Percentiles rank a stretch among this genome's conserved stretches.
These are phyloP conservation scores for Dictyostelium capitatum DNA, from an alignment of 78 protist species.

Conservation along the genomic window DNA sequence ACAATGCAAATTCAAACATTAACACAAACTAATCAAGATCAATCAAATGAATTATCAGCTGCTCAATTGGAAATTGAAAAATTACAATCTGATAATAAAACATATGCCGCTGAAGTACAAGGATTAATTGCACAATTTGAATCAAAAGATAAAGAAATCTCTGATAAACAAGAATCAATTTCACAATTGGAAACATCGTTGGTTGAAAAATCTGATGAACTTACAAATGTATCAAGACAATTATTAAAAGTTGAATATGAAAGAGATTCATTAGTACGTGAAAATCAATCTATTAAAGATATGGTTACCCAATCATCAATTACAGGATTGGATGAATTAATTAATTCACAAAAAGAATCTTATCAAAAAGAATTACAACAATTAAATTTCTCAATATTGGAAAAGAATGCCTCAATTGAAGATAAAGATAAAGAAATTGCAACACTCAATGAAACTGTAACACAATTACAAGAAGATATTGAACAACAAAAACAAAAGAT, in stretches of 20 bases:
- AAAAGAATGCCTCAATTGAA: conserved; percentile 41
- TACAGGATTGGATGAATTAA: conserved; percentile 5
- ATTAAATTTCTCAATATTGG: conserved; percentile 13
- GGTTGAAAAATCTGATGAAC: neutral
- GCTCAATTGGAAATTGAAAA: neutral
- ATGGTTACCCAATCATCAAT: conserved; percentile 9
- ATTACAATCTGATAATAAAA: neutral
- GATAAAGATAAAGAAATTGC: conserved; percentile 7
- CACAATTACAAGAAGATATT: neutral
- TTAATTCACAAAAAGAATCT: conserved; percentile 25
- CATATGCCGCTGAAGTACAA: neutral
- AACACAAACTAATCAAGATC: neutral
- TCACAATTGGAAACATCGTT: conserved; percentile 8
- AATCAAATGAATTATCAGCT: neutral
- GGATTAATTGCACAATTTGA: neutral
- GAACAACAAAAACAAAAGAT: neutral
- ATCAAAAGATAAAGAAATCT: neutral
- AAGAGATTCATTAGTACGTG: conserved; percentile 28
- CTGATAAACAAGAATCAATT: too few relatives aligned
- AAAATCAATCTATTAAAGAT: conserved; percentile 53
- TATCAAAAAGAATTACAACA: conserved; percentile 29
- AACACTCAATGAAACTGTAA: neutral
- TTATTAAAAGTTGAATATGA: conserved; percentile 31
- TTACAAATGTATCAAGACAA: neutral
- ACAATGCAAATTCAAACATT: conserved; percentile 24